Percentiles rank a stretch among this genome's conserved stretches.
These are phyloP conservation scores for Chrysophaeum taylorii DNA, from an alignment of 352 stramenopile species.

Conservation along the genomic window DNA sequence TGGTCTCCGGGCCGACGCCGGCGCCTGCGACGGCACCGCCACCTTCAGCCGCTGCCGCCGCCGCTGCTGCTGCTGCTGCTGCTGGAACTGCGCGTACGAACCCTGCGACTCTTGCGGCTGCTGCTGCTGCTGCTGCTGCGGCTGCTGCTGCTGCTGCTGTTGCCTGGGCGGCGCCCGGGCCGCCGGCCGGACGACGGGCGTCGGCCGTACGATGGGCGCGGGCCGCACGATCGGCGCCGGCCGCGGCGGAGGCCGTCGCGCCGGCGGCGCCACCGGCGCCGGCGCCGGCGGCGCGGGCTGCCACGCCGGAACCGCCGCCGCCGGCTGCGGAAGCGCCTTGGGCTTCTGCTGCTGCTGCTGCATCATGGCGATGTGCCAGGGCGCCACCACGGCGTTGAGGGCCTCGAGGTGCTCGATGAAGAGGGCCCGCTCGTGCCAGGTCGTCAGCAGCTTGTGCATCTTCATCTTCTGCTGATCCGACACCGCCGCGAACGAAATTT, in stretches of 20 bases:
- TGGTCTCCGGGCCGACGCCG: background rate
- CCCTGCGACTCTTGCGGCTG: too few relatives aligned
- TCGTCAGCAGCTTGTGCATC: constrained; percentile 5
- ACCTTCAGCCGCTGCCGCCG: too few relatives aligned
- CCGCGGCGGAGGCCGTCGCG: background rate
- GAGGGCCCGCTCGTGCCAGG: background rate
- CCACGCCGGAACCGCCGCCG: background rate
- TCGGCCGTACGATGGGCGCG: too few relatives aligned
- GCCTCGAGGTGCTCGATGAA: constrained; percentile 3
- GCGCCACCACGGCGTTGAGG: constrained; percentile 8
- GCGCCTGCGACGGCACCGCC: too few relatives aligned
- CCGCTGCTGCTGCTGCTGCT: too few relatives aligned
- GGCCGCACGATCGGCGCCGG: too few relatives aligned
- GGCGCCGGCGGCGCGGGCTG: background rate
- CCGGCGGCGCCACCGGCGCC: background rate
- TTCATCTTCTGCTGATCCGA: background rate
- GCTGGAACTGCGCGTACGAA: too few relatives aligned
- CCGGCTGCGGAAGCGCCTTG: background rate
- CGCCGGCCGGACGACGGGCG: too few relatives aligned
- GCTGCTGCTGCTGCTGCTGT: too few relatives aligned
- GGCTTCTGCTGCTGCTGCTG: too few relatives aligned
- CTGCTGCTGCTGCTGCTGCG: too few relatives aligned
- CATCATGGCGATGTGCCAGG: constrained; percentile 13
- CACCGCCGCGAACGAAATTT: background rate
- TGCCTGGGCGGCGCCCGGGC: too few relatives aligned